A percentile compares a stretch with the other conserved stretches of the same genome.
These are phyloP conservation scores for Warburgia ugandensis DNA, from an alignment of 164 flowering plant species.

Conservation along the genomic window DNA sequence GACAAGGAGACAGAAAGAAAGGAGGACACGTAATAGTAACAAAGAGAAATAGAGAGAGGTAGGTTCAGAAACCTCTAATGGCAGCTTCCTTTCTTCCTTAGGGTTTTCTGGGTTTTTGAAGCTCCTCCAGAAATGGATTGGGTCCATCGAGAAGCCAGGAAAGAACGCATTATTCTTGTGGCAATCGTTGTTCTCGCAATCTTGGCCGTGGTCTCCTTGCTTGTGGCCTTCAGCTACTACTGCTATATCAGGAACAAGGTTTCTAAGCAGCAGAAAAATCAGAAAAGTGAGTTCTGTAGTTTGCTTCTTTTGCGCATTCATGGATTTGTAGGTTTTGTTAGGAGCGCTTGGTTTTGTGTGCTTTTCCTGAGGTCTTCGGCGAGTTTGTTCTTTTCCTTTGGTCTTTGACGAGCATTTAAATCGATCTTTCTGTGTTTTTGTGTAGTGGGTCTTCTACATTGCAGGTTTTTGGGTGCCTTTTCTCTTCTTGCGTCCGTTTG, in stretches of 20 bases:
- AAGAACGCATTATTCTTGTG: slow-evolving; percentile 40
- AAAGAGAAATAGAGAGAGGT: neutral
- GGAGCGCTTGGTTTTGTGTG: neutral
- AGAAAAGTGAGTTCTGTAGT: slow-evolving; percentile 45
- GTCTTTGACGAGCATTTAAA: too few species aligned
- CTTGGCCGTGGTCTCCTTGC: slow-evolving; percentile 52
- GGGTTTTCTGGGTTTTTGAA: neutral
- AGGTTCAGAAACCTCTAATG: neutral
- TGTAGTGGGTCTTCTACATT: too few species aligned
- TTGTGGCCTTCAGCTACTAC: slow-evolving; percentile 81
- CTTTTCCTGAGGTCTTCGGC: neutral
- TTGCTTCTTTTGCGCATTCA: neutral
- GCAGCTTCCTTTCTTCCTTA: neutral
- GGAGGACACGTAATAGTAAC: slow-evolving; percentile 1
- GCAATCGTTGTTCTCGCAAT: slow-evolving; percentile 60
- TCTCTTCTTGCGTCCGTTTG: too few species aligned
- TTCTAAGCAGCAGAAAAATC: slow-evolving; percentile 40
- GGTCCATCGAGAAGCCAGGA: slow-evolving; percentile 28
- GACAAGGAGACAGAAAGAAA: too few species aligned
- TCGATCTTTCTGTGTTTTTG: too few species aligned
- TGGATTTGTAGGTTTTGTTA: neutral
- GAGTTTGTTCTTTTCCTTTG: neutral
- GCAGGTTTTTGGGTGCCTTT: too few species aligned
- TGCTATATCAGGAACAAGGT: slow-evolving; percentile 80
- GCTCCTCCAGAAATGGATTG: slow-evolving; percentile 5